Conservation (phyloP, 2,329 filamentous ascomycete genomes). For the Phaeosphaeriaceae sp. region DNA sequence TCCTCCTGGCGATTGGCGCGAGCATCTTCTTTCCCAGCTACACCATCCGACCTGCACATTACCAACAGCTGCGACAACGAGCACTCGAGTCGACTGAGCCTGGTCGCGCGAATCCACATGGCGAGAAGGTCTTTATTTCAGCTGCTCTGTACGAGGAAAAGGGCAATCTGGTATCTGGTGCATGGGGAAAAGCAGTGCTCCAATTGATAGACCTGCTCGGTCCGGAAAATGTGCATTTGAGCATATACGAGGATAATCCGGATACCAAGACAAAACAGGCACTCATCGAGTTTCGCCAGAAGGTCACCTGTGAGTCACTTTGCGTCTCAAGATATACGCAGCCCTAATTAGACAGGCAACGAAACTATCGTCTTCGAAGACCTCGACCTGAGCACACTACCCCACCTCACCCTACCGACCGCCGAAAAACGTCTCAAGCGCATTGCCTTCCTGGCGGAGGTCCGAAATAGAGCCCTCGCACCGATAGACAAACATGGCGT, state of each 20-base stretch:
- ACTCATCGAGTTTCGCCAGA: conserved; percentile 60
- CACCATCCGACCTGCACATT: conserved; percentile 61
- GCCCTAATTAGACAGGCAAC: conserved; percentile 44
- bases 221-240: conserved; percentile 70
- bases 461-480: conserved; percentile 71
- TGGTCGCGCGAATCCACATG: conserved; percentile 58
- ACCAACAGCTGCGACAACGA: conserved; percentile 51
- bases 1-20: conserved; percentile 51
- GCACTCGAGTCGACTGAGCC: conserved; percentile 31
- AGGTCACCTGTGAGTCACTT: conserved; percentile 51
- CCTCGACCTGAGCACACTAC: conserved; percentile 63
- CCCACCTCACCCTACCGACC: conserved; percentile 66
- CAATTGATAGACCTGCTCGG: conserved; percentile 71
- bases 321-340: neutral
- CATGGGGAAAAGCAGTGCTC: conserved; percentile 68
- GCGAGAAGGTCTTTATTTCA: conserved; percentile 76
- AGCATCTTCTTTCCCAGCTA: conserved; percentile 63
- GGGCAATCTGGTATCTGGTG: conserved; percentile 65
- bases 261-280: conserved; percentile 63
- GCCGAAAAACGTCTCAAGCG: conserved; percentile 71
- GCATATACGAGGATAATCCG: conserved; percentile 76
- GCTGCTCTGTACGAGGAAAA: conserved; percentile 71
- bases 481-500: conserved; percentile 63
- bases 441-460: conserved; percentile 75
- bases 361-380: conserved; percentile 64